phyloP scores from a whole-genome alignment of 495 filamentous ascomycete genomes.

The Hypoxylon fragiforme region DNA sequence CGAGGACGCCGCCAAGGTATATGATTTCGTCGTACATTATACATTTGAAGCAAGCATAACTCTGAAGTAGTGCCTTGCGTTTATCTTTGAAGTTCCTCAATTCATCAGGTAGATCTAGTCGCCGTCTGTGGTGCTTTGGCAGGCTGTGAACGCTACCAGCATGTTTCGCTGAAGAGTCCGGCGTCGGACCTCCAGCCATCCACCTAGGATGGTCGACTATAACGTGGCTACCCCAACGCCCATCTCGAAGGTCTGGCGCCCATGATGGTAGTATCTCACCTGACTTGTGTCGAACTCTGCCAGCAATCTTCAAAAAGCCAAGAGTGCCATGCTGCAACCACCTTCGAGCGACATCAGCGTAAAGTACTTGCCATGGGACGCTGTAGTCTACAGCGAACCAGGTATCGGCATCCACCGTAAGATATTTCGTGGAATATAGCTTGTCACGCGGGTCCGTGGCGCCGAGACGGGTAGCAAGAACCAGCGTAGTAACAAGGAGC shows the following conservation, averaged over 20 bases:
- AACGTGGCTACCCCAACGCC: slow-evolving; percentile 2
- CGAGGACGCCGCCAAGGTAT: slow-evolving; percentile 11
- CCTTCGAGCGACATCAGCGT: slow-evolving; percentile 19
- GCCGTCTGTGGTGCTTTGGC: slow-evolving; percentile 10
- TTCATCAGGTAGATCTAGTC: slow-evolving; percentile 8
- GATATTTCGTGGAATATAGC: slow-evolving; percentile 12
- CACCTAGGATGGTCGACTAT: slow-evolving; percentile 4
- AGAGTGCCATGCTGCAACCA: slow-evolving; percentile 16
- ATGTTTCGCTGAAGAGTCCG: neutral
- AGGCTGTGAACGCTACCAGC: slow-evolving; percentile 9
- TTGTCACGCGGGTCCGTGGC: slow-evolving; percentile 23
- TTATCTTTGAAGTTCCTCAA: slow-evolving; percentile 11
- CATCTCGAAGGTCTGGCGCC: slow-evolving; percentile 16
- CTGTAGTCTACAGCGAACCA: slow-evolving; percentile 28
- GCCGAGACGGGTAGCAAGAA: slow-evolving; percentile 2
- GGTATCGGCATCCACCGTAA: slow-evolving; percentile 6
- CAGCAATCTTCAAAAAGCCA: slow-evolving; percentile 18
- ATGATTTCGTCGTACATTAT: slow-evolving; percentile 24
- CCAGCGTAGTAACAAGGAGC: neutral
- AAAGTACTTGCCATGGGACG: slow-evolving; percentile 23
- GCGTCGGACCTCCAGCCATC: slow-evolving; percentile 4
- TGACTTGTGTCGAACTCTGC: slow-evolving; percentile 5
- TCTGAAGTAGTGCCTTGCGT: slow-evolving; percentile 18
- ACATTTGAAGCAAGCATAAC: slow-evolving; percentile 15
- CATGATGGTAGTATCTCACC: slow-evolving; percentile 15